phyloP scores from a whole-genome alignment of 2,329 filamentous ascomycete species.

The Cordyceps militaris region DNA sequence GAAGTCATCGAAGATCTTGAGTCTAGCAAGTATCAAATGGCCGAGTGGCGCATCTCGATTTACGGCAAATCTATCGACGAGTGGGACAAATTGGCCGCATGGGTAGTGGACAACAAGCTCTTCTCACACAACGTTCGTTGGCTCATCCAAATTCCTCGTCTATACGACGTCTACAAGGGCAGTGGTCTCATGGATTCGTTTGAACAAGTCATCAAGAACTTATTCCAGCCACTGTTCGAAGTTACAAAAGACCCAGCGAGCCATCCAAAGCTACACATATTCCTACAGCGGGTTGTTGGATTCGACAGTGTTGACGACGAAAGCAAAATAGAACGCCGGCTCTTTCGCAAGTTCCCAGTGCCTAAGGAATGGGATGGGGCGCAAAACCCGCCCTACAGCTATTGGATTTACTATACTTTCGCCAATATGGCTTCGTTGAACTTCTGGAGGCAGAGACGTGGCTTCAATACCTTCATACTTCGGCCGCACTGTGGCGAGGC shows the following conservation, averaged over 20 bases:
- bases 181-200: constrained; percentile 81
- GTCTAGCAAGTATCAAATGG: constrained; percentile 99
- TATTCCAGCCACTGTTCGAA: constrained; percentile 92
- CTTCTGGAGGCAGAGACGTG: constrained; percentile 79
- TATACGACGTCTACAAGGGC: constrained; percentile 94
- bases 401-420: constrained; percentile 98
- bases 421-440: constrained; percentile 92
- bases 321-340: constrained; percentile 86
- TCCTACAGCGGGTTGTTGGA: constrained; percentile 89
- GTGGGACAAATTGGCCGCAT: constrained; percentile 95
- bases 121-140: constrained; percentile 97
- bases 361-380: constrained; percentile 83
- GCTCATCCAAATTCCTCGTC: constrained; percentile 89
- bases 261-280: constrained; percentile 89
- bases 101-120: constrained; percentile 97
- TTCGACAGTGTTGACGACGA: constrained; percentile 98
- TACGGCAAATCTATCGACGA: constrained; percentile 89
- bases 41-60: constrained; percentile 97
- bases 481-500: constrained; percentile 95
- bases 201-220: constrained; percentile 81
- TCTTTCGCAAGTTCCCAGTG: constrained; percentile 93
- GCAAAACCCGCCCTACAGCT: constrained; percentile 96
- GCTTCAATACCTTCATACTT: constrained; percentile 92
- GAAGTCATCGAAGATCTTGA: constrained; percentile 96
- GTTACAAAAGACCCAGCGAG: constrained; percentile 80